Percentiles rank a stretch among this genome's conserved stretches.
phyloP scores from a whole-genome alignment of 768 basidiomycete species.

The Macrolepiota dolichaula region DNA sequence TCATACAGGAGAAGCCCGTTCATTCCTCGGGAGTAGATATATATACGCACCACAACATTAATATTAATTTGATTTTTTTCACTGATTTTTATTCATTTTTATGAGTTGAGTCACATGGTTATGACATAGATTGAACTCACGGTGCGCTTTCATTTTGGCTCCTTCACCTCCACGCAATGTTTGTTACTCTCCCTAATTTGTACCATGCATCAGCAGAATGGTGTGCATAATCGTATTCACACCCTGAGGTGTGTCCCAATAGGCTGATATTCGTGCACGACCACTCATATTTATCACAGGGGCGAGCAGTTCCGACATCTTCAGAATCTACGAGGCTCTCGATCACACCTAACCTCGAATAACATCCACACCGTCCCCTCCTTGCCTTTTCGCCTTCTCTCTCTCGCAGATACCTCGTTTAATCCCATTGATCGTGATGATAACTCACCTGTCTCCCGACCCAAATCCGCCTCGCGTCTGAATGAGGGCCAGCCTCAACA shows the following conservation, averaged over 20 bases:
- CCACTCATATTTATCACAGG: constrained; percentile 27
- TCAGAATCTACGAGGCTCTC: constrained; percentile 49
- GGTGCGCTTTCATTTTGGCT: background rate
- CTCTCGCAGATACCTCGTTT: constrained; percentile 25
- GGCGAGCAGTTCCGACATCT: constrained; percentile 70
- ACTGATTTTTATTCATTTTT: background rate
- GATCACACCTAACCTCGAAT: constrained; percentile 25
- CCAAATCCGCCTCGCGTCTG: background rate
- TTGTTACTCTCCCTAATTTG: background rate
- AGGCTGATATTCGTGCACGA: background rate
- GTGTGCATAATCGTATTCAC: constrained; percentile 31
- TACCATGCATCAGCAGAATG: constrained; percentile 15
- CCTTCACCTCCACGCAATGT: constrained; percentile 1
- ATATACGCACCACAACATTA: constrained; percentile 8
- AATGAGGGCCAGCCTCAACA: background rate
- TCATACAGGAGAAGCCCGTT: constrained; percentile 77
- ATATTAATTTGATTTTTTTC: constrained; percentile 10
- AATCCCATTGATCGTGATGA: constrained; percentile 4
- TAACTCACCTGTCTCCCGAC: background rate
- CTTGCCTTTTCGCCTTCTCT: constrained; percentile 36
- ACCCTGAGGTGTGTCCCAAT: constrained; percentile 40
- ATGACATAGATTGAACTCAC: background rate
- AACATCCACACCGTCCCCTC: constrained; percentile 39
- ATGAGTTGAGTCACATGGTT: background rate
- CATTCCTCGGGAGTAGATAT: constrained; percentile 59